These are phyloP conservation scores for Cytospora leucostoma DNA, from an alignment of 2,329 filamentous ascomycete genomes.

Conservation along the genomic window DNA sequence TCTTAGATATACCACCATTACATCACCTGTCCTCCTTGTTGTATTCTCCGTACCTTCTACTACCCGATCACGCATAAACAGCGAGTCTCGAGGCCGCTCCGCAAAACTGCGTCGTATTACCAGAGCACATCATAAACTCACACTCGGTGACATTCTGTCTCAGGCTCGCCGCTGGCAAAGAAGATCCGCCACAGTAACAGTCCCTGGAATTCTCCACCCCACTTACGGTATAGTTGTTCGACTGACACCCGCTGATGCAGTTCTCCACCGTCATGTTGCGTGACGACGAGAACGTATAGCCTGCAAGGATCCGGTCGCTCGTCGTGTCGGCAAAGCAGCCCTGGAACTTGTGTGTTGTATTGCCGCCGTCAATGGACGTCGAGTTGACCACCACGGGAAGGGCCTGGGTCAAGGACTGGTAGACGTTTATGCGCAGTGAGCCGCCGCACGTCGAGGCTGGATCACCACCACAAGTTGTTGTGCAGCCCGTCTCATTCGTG, in stretches of 20 bases:
- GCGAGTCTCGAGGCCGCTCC: not conserved
- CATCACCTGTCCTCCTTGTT: not conserved
- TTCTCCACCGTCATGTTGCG: conserved; percentile 15
- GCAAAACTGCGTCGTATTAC: conserved; percentile 8
- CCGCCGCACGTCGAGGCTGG: conserved; percentile 26
- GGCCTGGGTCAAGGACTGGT: conserved; percentile 24
- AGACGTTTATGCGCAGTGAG: conserved; percentile 23
- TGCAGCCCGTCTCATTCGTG: conserved; percentile 42
- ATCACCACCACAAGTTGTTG: conserved; percentile 41
- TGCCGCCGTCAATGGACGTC: not conserved
- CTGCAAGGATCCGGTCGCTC: not conserved
- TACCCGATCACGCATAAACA: conserved; percentile 4
- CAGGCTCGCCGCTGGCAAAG: not conserved
- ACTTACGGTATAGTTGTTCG: not conserved
- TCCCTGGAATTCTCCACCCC: not conserved
- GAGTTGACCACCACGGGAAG: conserved; percentile 15
- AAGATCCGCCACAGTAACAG: not conserved
- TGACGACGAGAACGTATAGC: not conserved
- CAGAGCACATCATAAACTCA: conserved; percentile 9
- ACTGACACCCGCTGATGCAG: conserved; percentile 1
- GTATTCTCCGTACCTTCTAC: not conserved
- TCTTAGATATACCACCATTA: not conserved
- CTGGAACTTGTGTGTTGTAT: not conserved
- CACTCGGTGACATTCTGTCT: not conserved
- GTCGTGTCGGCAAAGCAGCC: conserved; percentile 1